Base-by-base conservation (phyloP, 2,329 filamentous ascomycete genomes). In the Pseudocercospora cruenta region DNA sequence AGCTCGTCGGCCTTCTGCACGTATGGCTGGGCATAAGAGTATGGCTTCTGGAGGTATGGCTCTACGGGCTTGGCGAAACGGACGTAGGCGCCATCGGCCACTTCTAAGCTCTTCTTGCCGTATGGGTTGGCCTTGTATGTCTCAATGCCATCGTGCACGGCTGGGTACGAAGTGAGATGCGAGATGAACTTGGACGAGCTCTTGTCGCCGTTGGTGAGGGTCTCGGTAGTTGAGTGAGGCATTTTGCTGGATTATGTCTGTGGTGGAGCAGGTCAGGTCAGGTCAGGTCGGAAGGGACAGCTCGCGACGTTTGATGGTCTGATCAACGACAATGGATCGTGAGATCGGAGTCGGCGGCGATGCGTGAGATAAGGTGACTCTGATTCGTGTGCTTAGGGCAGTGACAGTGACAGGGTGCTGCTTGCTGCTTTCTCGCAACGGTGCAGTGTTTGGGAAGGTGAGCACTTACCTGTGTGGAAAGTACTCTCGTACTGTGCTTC, bases 21-120 rank as follows among this genome's bases (percentile, higher is more conserved):
- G 80, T 97, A 97, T 0, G 94, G 94, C 60, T 89, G 89, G 69
- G 96, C 86, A 78, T 92, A 95, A 76, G 87, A 85, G 82, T 93
- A 94, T 39, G 94, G 93, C 73, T 87, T 91, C 74, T 88, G 80
- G 73, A 97, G 83, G 81, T 92, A 93, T 28, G 92, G 91, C 63
- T 94, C 81, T 69, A 97, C 81, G 21, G 93, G 92, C 72, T 89
- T 90, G 77, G 90, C 90, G 75, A 97, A 85, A 70, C 86, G 88
- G 76, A 88, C 83, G 84, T 94, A 96, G 74, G 90, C 89, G 67
- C 88, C 87, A 77, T 91, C 87, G 78, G 90, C 87, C 69, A 95
- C 81, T 74, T 91, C 85, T 77, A 97, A 83, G 51, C 93, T 94
- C 82, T 90, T 93, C 79, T 93, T 90, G 76, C 92, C 94, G 77